Conservation (phyloP, 2,329 filamentous ascomycete species). For the Colletotrichum brevisporum region DNA sequence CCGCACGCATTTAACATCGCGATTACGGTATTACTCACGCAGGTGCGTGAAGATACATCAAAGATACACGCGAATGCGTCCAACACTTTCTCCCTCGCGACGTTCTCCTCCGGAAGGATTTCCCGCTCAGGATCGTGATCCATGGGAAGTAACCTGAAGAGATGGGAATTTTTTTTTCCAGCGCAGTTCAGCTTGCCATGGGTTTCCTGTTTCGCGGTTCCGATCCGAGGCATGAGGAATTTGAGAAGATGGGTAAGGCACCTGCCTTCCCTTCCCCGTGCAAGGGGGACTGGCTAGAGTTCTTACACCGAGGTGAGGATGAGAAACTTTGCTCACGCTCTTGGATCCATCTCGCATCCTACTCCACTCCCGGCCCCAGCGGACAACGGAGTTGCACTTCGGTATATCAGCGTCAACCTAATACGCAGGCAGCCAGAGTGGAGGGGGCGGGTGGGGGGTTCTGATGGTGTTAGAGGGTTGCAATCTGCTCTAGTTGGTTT, state of each 20-base stretch:
- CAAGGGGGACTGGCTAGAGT: slow-evolving; percentile 3
- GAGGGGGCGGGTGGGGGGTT: background rate
- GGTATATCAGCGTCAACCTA: no score
- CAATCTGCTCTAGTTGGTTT: no score
- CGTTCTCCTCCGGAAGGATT: background rate
- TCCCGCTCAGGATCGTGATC: slow-evolving; percentile 3
- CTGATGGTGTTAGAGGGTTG: no score
- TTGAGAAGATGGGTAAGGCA: background rate
- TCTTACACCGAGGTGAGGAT: slow-evolving; percentile 36
- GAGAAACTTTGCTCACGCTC: background rate
- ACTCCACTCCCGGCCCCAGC: background rate
- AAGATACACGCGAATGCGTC: slow-evolving; percentile 11
- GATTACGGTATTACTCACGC: background rate
- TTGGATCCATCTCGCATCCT: background rate
- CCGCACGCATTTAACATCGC: background rate
- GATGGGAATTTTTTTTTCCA: background rate
- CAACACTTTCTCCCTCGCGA: background rate
- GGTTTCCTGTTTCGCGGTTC: background rate
- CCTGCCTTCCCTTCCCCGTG: background rate
- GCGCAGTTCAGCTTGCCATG: background rate
- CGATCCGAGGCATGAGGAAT: background rate
- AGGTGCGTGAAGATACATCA: background rate
- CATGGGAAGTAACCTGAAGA: background rate
- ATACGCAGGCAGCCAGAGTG: background rate
- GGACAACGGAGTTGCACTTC: background rate